phyloP scores from a whole-genome alignment of 495 filamentous ascomycete species.

The Aeminium ludgeri region DNA sequence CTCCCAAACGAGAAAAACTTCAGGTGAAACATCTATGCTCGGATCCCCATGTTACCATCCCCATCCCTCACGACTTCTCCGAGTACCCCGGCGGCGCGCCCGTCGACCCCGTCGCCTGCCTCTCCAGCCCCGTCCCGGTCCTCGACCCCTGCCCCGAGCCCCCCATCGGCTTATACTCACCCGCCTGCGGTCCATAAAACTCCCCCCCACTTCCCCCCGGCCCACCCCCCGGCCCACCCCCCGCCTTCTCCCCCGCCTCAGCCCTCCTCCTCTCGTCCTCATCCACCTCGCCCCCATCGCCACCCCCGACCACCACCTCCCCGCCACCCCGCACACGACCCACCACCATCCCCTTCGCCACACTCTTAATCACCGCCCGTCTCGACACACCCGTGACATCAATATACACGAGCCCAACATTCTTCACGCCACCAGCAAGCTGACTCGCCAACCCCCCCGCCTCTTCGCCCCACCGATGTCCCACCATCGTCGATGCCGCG shows the following conservation, averaged over 20 bases:
- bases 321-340: constrained; percentile 69
- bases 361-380: constrained; percentile 71
- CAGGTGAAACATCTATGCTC: too few species aligned
- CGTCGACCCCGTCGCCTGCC: too few species aligned
- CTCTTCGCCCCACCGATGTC: constrained; percentile 70
- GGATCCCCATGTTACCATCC: too few species aligned
- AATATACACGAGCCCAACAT: constrained; percentile 95
- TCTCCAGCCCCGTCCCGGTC: too few species aligned
- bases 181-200: neutral
- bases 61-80: too few species aligned
- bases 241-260: neutral
- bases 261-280: constrained; percentile 13
- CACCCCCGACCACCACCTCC: constrained; percentile 70
- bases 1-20: too few species aligned
- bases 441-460: constrained; percentile 56
- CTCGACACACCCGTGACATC: constrained; percentile 85
- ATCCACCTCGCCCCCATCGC: constrained; percentile 43
- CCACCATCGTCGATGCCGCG: constrained; percentile 64
- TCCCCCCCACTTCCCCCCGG: neutral
- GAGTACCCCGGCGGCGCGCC: too few species aligned
- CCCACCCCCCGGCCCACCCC: neutral
- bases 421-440: constrained; percentile 74
- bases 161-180: constrained; percentile 3
- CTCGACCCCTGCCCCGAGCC: too few species aligned
- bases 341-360: constrained; percentile 97